Evolutionary conservation across 129 eudicot species (phyloP).

Genomic region (Pittosporum tobira): DNA sequence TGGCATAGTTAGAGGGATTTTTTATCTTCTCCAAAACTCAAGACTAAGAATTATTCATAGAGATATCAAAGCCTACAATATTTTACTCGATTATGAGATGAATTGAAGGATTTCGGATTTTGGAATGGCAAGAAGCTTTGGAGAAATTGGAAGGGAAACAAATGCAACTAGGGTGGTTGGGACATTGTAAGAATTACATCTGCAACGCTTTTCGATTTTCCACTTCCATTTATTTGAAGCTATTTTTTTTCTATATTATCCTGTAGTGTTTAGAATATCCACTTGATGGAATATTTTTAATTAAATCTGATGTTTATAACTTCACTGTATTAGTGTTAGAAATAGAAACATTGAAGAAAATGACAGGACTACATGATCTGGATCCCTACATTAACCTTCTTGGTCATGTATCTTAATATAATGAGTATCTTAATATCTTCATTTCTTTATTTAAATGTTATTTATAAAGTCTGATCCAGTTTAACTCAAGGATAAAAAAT

Average conservation of each 20-base stretch:
- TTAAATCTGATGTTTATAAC: slow-evolving; percentile 8
- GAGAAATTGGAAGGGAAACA: background rate
- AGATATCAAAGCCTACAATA: slow-evolving; percentile 8
- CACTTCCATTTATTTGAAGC: background rate
- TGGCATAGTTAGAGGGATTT: slow-evolving; percentile 2
- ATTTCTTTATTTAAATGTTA: background rate
- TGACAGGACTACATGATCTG: background rate
- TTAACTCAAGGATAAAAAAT: too few species aligned
- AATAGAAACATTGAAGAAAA: background rate
- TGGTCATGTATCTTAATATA: background rate
- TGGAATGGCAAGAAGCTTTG: slow-evolving; percentile 8
- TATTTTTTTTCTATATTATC: background rate
- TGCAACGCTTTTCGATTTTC: too few species aligned
- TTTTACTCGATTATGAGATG: slow-evolving; percentile 2
- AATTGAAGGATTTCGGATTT: slow-evolving; percentile 1
- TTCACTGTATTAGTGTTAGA: slow-evolving; percentile 1
- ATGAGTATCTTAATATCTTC: background rate
- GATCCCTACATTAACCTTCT: slow-evolving; percentile 6
- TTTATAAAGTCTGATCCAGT: too few species aligned
- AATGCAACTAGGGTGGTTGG: slow-evolving; percentile 8
- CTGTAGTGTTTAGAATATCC: slow-evolving; percentile 7
- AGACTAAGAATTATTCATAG: slow-evolving; percentile 7
- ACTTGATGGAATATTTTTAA: slow-evolving; percentile 6
- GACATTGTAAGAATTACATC: slow-evolving; percentile 8
- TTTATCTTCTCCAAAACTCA: slow-evolving; percentile 5